Percentiles rank a stretch among this genome's conserved stretches.
Conservation (phyloP, 2,329 filamentous ascomycete genomes). For the Orbilia quercus region DNA sequence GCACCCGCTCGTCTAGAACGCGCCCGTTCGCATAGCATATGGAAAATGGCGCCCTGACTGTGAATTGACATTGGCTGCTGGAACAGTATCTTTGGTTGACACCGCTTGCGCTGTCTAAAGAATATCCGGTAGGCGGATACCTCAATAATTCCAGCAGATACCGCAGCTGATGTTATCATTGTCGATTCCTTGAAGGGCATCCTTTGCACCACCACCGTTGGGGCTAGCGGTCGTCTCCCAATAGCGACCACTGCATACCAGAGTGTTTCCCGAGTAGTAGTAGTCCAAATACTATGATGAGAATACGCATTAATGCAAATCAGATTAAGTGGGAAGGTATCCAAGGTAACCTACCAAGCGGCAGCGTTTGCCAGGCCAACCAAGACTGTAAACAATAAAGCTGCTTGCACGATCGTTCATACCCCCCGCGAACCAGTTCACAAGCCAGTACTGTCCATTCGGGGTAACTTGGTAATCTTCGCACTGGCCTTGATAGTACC, state of each 20-base stretch:
- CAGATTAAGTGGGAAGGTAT: background rate
- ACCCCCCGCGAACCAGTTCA: background rate
- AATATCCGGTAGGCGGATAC: background rate
- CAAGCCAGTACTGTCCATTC: background rate
- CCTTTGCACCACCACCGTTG: background rate
- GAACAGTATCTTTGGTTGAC: too few species aligned
- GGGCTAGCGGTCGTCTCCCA: background rate
- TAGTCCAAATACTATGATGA: background rate
- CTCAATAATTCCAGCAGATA: background rate
- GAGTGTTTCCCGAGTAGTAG: background rate
- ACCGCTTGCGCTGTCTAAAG: too few species aligned
- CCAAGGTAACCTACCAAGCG: conserved; percentile 2
- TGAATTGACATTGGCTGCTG: too few species aligned
- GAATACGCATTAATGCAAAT: background rate
- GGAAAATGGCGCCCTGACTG: too few species aligned
- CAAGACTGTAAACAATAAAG: conserved; percentile 5
- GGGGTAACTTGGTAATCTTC: background rate
- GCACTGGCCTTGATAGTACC: conserved; percentile 6
- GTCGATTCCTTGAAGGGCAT: background rate
- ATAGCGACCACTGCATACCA: background rate
- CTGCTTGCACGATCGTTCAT: conserved; percentile 11
- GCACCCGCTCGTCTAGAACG: too few species aligned
- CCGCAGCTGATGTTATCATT: conserved; percentile 10
- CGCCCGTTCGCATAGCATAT: too few species aligned
- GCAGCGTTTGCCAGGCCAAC: background rate